Evolutionary conservation across 2,329 filamentous ascomycete species (phyloP).

Genomic region (Diaporthe sp.): DNA sequence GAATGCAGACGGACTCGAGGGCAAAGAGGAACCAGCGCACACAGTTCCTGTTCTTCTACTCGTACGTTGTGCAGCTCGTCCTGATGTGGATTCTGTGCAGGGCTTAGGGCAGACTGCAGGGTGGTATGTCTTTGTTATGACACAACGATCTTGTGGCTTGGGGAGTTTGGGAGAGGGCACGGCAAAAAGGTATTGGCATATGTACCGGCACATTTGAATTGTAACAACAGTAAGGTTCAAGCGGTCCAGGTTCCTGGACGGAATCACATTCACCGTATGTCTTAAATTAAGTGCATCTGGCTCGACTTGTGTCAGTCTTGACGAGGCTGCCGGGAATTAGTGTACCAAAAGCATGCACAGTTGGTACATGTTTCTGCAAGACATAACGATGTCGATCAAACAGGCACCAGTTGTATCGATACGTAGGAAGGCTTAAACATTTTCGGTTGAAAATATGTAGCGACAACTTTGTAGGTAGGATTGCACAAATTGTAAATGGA

Average conservation of each 20-base stretch:
- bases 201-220: conserved; percentile 26
- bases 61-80: conserved; percentile 91
- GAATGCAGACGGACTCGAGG: conserved; percentile 80
- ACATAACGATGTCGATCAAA: background rate
- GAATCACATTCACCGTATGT: background rate
- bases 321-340: background rate
- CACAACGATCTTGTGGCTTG: conserved; percentile 21
- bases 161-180: conserved; percentile 18
- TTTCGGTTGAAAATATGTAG: background rate
- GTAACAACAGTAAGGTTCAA: background rate
- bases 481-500: background rate
- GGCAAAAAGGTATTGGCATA: conserved; percentile 19
- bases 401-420: background rate
- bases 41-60: conserved; percentile 94
- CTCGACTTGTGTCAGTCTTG: background rate
- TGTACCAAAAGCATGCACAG: background rate
- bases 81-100: conserved; percentile 87
- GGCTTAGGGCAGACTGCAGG: conserved; percentile 47
- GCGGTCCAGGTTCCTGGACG: background rate
- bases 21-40: conserved; percentile 89
- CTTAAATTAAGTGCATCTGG: background rate
- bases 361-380: background rate
- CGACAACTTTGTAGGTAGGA: background rate
- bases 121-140: background rate
- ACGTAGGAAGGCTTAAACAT: background rate